These are phyloP conservation scores for Pneumocystis sp. DNA, from an alignment of 1,139 yeast species.

Conservation along the genomic window DNA sequence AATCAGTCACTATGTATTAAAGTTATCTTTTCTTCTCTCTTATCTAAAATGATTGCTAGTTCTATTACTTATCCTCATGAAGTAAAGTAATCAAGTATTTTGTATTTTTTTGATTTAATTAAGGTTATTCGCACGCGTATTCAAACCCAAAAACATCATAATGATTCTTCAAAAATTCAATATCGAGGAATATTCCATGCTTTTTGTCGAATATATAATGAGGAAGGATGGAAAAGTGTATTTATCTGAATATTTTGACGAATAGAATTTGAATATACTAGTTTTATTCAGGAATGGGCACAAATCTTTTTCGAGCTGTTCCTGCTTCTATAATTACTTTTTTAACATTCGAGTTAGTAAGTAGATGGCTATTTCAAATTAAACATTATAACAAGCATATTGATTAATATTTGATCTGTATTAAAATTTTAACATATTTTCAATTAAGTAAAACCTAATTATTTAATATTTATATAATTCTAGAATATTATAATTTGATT, in stretches of 20 bases:
- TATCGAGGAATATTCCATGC: constrained; percentile 32
- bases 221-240: constrained; percentile 58
- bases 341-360: constrained; percentile 77
- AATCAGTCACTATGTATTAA: constrained; percentile 26
- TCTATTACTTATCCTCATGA: constrained; percentile 92
- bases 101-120: neutral
- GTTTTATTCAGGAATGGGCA: constrained; percentile 77
- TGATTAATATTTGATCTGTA: neutral
- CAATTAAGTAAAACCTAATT: neutral
- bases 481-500: neutral
- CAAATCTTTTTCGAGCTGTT: constrained; percentile 77
- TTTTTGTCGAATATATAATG: constrained; percentile 39
- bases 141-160: constrained; percentile 37
- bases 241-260: neutral
- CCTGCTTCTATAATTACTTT: constrained; percentile 92
- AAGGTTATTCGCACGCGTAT: constrained; percentile 57
- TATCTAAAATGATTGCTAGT: constrained; percentile 81
- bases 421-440: neutral
- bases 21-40: constrained; percentile 57
- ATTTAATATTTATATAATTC: neutral
- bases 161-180: constrained; percentile 13
- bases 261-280: neutral
- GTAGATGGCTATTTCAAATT: constrained; percentile 32
- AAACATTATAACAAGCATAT: neutral
- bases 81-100: constrained; percentile 26